These are phyloP conservation scores for Phaeotremella fagi DNA, from an alignment of 768 basidiomycete species.

Conservation along the genomic window DNA sequence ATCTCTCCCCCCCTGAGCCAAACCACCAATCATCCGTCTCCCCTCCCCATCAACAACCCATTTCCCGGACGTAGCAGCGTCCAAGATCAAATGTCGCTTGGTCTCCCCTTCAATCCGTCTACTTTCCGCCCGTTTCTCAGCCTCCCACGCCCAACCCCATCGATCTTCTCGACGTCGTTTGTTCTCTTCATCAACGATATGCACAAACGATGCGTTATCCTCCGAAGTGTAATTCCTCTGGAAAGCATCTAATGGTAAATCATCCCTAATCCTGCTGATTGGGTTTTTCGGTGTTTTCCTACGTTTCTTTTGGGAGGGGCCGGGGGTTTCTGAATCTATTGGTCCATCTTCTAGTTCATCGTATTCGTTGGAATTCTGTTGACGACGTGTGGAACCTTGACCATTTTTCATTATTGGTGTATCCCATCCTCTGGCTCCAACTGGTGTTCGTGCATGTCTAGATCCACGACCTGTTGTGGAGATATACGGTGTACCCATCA, in stretches of 20 bases:
- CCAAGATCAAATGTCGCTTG: constrained; percentile 35
- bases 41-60: constrained; percentile 42
- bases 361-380: constrained; percentile 16
- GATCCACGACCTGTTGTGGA: constrained; percentile 17
- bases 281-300: constrained; percentile 22
- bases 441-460: constrained; percentile 31
- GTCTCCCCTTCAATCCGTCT: constrained; percentile 42
- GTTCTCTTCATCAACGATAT: constrained; percentile 88
- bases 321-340: constrained; percentile 3
- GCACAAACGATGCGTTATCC: constrained; percentile 93
- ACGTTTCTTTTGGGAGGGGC: constrained; percentile 10
- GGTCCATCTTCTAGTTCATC: constrained; percentile 21
- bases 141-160: constrained; percentile 92
- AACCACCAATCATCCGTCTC: constrained; percentile 39
- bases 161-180: constrained; percentile 63
- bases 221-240: constrained; percentile 91
- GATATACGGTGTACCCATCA: constrained; percentile 41
- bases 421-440: constrained; percentile 43
- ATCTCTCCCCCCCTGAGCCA: constrained; percentile 61
- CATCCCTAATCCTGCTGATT: constrained; percentile 53
- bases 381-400: constrained; percentile 10
- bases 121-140: constrained; percentile 69
- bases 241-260: constrained; percentile 68
- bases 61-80: constrained; percentile 37
- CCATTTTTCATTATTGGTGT: constrained; percentile 25